Base-by-base conservation (phyloP, 352 stramenopile species). In the Thalassiosira mediterranea region DNA sequence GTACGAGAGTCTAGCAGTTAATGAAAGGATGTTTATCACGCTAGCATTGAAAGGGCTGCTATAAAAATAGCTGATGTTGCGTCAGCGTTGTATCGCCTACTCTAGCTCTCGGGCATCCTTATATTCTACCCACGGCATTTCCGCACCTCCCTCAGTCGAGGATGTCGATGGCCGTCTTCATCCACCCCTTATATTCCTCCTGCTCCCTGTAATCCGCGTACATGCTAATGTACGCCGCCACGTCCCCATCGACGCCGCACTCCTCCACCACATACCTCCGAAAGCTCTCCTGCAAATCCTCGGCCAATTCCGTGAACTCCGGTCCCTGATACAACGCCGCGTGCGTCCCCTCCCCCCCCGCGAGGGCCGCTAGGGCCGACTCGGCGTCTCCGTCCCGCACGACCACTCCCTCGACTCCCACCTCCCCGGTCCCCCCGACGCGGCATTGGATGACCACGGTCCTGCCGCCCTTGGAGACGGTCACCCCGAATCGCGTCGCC, bases 131-230 rank as follows among this genome's bases (percentile, higher is more conserved):
- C n/a, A n/a, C n/a, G n/a, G n/a, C n/a, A n/a, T n/a, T n/a, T n/a
- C n/a, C n/a, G n/a, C 53, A 15, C 38, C 51, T 60, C 28, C 10
- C 21, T 31, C 49, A 46, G 26, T 75, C 65, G 13, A 79, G 48
- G 37, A 81, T 82, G 47, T 29, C 51, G 51, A 84, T 61, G 0
- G 70, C 58, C 34, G 81, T 72, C 49, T 88, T 83, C 68, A 91
- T 77, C 64, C 81, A 91, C 40, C 75, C 53, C 0, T 84, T 62
- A 40, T 91, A 91, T 37, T 88, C 67, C 13, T 61, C 42, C 46
- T 90, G 76, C 61, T 91, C 86, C 38, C 71, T 79, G 61, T 85
- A 88, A 72, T 90, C 83, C 21, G 73, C 21, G 59, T 87, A 88
- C 83, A 90, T 90, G 7, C 66, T 52, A 60, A 90, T 76, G 49